phyloP scores from a whole-genome alignment of 352 stramenopile genomes.

The Phytophthora uliginosa region DNA sequence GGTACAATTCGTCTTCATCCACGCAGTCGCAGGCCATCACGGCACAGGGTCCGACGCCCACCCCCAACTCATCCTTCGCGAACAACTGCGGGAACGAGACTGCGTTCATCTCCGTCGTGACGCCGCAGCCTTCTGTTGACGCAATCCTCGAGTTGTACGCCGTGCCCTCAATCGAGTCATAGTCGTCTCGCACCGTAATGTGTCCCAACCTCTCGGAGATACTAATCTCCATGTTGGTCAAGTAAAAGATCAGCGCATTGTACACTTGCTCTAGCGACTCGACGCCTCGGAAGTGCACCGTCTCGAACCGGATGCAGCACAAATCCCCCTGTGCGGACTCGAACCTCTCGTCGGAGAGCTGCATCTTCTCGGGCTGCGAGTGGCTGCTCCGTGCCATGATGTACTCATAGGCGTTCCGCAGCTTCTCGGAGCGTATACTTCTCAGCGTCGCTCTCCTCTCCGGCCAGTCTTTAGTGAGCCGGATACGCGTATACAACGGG shows the following conservation, averaged over 20 bases:
- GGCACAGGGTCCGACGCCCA: slow-evolving; percentile 21
- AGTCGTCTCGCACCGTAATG: slow-evolving; percentile 55
- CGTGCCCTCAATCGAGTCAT: slow-evolving; percentile 39
- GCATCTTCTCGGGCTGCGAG: slow-evolving; percentile 42
- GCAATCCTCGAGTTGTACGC: slow-evolving; percentile 41
- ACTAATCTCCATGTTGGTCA: slow-evolving; percentile 56
- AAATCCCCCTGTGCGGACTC: slow-evolving; percentile 27
- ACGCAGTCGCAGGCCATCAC: slow-evolving; percentile 39
- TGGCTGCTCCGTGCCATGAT: slow-evolving; percentile 30
- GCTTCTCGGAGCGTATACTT: slow-evolving; percentile 35
- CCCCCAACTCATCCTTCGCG: slow-evolving; percentile 24
- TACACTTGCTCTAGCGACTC: slow-evolving; percentile 45
- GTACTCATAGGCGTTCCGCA: slow-evolving; percentile 42
- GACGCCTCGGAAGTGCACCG: slow-evolving; percentile 42
- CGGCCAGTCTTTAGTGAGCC: slow-evolving; percentile 27
- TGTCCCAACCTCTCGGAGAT: slow-evolving; percentile 48
- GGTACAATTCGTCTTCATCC: slow-evolving; percentile 52
- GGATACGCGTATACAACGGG: slow-evolving; percentile 30
- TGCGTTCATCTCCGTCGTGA: slow-evolving; percentile 45
- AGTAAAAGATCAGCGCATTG: slow-evolving; percentile 48
- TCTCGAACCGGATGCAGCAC: slow-evolving; percentile 47
- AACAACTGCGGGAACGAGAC: slow-evolving; percentile 42
- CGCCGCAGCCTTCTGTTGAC: slow-evolving; percentile 24
- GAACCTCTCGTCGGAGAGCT: slow-evolving; percentile 39
- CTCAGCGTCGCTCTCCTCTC: slow-evolving; percentile 30